phyloP scores from a whole-genome alignment of 1,284 basidiomycete species.

The Cutaneotrichosporon spelunceum region DNA sequence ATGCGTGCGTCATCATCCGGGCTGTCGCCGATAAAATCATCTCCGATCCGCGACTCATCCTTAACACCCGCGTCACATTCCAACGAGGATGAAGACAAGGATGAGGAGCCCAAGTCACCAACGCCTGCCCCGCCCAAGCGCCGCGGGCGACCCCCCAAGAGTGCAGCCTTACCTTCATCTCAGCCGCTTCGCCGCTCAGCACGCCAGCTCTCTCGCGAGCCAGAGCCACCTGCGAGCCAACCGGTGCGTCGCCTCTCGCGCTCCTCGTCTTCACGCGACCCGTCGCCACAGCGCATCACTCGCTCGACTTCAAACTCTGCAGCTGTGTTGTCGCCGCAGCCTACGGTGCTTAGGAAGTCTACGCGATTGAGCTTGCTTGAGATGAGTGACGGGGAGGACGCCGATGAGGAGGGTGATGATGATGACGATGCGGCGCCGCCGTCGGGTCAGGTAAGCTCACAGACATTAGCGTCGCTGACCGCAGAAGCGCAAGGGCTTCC shows the following conservation, averaged over 20 bases:
- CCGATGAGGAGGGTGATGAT: not conserved
- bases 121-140: slow-evolving; percentile 1
- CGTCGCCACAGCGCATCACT: not conserved
- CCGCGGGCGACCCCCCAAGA: slow-evolving; percentile 8
- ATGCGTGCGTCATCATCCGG: not conserved
- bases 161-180: not conserved
- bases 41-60: not conserved
- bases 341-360: not conserved
- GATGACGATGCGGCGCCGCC: not conserved
- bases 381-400: not conserved
- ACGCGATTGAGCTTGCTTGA: slow-evolving; percentile 1
- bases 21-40: not conserved
- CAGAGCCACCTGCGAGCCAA: not conserved
- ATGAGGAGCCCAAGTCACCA: not conserved
- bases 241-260: slow-evolving; percentile 12
- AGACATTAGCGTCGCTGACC: not conserved
- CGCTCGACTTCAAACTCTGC: not conserved
- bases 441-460: not conserved
- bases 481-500: not conserved
- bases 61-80: not conserved
- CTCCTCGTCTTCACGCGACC: slow-evolving; percentile 7
- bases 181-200: slow-evolving; percentile 1
- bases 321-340: not conserved
- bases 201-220: slow-evolving; percentile 5
- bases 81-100: not conserved